Evolutionary conservation across 176 grass and related monocot genomes (phyloP).

Genomic region (Thalia dealbata): DNA sequence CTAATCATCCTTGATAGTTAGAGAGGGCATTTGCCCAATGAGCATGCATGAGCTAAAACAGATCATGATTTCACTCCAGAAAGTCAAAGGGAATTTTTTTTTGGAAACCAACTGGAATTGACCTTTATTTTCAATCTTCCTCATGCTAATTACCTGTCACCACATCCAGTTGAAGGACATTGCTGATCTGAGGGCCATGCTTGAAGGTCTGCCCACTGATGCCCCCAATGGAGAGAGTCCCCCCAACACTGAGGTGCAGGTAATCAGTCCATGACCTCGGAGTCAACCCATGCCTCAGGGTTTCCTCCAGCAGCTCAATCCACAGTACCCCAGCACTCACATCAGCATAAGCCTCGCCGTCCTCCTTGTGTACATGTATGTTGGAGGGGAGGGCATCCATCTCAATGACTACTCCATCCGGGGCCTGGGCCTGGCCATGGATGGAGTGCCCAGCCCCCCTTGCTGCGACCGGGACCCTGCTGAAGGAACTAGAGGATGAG

Average conservation of each 20-base stretch:
- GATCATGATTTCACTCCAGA: no score
- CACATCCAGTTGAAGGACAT: constrained; percentile 79
- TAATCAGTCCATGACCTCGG: constrained; percentile 65
- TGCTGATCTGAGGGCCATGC: constrained; percentile 11
- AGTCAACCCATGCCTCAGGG: constrained; percentile 67
- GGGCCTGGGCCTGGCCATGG: constrained; percentile 76
- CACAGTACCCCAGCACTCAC: constrained; percentile 65
- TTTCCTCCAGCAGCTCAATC: constrained; percentile 74
- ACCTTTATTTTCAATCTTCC: not conserved
- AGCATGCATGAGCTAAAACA: no score
- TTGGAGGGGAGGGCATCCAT: constrained; percentile 59
- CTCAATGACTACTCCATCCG: constrained; percentile 89
- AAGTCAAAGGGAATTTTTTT: no score
- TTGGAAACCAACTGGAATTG: no score
- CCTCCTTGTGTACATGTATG: constrained; percentile 46
- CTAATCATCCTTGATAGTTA: no score
- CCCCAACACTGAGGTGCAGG: not conserved
- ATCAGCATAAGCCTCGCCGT: constrained; percentile 44
- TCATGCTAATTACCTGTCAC: constrained; percentile 48
- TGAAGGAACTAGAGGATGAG: constrained; percentile 52
- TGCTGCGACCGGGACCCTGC: constrained; percentile 64
- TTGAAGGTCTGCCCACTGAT: not conserved
- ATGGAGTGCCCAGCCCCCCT: constrained; percentile 83
- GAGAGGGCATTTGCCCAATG: no score
- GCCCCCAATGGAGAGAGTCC: not conserved